A percentile compares a stretch with the other conserved stretches of the same genome.
Conservation (phyloP, 1,284 basidiomycete genomes). For the Farysia itapuensis region DNA sequence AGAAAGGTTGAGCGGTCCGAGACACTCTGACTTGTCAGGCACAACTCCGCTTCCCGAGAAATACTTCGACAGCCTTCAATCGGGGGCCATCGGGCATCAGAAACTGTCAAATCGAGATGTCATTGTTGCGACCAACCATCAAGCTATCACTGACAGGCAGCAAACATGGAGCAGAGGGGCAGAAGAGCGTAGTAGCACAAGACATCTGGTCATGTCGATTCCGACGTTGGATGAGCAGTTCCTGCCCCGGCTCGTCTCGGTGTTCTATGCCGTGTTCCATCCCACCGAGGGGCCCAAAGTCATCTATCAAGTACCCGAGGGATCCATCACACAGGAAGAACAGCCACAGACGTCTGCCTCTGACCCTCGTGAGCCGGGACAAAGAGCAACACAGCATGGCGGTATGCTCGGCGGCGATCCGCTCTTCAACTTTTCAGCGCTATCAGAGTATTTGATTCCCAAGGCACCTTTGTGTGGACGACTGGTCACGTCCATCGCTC, state of each 20-base stretch:
- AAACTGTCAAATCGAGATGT: too few relatives aligned
- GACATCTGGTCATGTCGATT: slow-evolving; percentile 40
- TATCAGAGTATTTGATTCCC: slow-evolving; percentile 93
- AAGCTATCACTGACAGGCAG: too few relatives aligned
- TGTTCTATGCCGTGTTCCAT: slow-evolving; percentile 87
- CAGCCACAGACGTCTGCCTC: not conserved
- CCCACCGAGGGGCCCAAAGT: slow-evolving; percentile 78
- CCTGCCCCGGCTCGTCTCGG: slow-evolving; percentile 71
- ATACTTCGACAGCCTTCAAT: too few relatives aligned
- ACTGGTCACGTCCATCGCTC: slow-evolving; percentile 68
- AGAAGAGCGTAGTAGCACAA: too few relatives aligned
- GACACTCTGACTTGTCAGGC: too few relatives aligned
- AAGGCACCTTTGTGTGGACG: slow-evolving; percentile 81
- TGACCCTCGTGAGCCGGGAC: not conserved
- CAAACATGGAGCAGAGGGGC: too few relatives aligned
- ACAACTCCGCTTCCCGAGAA: too few relatives aligned
- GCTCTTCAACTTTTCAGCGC: slow-evolving; percentile 86
- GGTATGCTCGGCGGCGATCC: slow-evolving; percentile 39
- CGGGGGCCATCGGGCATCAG: too few relatives aligned
- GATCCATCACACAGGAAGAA: slow-evolving; percentile 51
- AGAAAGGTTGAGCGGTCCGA: too few relatives aligned
- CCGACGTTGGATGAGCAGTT: slow-evolving; percentile 44
- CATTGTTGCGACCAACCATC: too few relatives aligned
- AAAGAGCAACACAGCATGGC: slow-evolving; percentile 3
- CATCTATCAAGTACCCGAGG: slow-evolving; percentile 85